Evolutionary conservation across 2,329 filamentous ascomycete genomes (phyloP), one percentile per base, ranked within the genome.

Genomic region (Aspergillus phoenicis): DNA sequence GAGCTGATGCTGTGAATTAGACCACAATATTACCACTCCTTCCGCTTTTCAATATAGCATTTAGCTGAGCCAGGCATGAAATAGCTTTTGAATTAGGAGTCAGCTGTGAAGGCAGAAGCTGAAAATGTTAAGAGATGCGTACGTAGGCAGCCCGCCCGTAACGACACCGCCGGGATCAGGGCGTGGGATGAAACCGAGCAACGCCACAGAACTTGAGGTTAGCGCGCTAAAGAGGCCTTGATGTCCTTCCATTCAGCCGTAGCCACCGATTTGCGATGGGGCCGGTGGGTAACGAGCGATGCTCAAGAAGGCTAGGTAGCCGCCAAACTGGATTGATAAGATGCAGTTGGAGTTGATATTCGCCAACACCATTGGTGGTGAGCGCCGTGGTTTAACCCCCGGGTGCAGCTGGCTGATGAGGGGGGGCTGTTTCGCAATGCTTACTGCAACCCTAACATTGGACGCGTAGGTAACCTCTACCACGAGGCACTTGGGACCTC

Each of bases 271-370:
- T 30, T 45, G 41, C 24, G 24, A 47, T 30, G 24, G 53, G 43
- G 26, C 17, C 24, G 17, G 53, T 56, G 53, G 53, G n/a, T 47
- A 13, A 33, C 11, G 47, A 56, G 28, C 30, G 33, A n/a, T 24
- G 41, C 28, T 39, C 39, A 56, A 56, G 26, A 33, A 17, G 53
- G 53, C 30, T 45, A 56, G 53, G 39, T 47, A 47, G 39, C 53
- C 53, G 53, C 53, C 53, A 28, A 17, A 47, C 53, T 56, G 53
- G 53, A 47, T 56, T 47, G 53, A 56, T 56, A 56, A 56, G 39
- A 56, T 56, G 41, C 53, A 56, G 53, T n/a, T 41, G 7, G 53
- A 24, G 22, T 24, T 17, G 41, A 47, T 47, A 47, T 20, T 56
- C 24, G 39, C 41, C 53, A 38, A 26, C n/a, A 47, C 24, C n/a